Conservation (phyloP, 371 early-diverging fungal species). For the Mucor lusitanicus region DNA sequence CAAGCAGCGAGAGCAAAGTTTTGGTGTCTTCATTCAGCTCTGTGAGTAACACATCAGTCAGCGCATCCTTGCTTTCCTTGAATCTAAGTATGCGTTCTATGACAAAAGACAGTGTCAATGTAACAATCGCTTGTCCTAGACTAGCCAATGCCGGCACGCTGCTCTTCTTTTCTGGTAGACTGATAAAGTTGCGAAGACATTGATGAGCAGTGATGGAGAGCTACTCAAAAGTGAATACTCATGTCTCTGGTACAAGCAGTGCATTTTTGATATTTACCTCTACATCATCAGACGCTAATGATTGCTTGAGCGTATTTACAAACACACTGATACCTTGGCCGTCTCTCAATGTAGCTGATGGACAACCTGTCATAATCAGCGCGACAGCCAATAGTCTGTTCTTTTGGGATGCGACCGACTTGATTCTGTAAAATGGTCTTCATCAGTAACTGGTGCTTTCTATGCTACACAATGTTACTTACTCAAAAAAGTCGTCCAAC, state of each 20-base stretch:
- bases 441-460: no score
- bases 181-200: constrained; percentile 49
- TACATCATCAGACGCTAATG: constrained; percentile 23
- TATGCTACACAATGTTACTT: no score
- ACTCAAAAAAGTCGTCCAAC: constrained; percentile 31
- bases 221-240: constrained; percentile 15
- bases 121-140: constrained; percentile 34
- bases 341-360: constrained; percentile 37
- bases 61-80: constrained; percentile 10
- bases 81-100: constrained; percentile 29
- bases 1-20: constrained; percentile 36
- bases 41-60: constrained; percentile 7
- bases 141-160: constrained; percentile 20
- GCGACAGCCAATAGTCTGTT: constrained; percentile 43
- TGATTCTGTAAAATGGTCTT: not conserved
- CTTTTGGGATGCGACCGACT: constrained; percentile 28
- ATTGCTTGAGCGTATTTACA: constrained; percentile 29
- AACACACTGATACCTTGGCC: constrained; percentile 23
- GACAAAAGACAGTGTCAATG: constrained; percentile 34
- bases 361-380: constrained; percentile 46
- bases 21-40: constrained; percentile 46
- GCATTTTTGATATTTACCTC: constrained; percentile 33
- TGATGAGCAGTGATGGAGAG: constrained; percentile 48
- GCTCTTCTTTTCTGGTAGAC: constrained; percentile 42
- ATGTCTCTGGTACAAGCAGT: no score